Evolutionary conservation across 1,284 basidiomycete species (phyloP).

Genomic region (Sparassis latifolia): DNA sequence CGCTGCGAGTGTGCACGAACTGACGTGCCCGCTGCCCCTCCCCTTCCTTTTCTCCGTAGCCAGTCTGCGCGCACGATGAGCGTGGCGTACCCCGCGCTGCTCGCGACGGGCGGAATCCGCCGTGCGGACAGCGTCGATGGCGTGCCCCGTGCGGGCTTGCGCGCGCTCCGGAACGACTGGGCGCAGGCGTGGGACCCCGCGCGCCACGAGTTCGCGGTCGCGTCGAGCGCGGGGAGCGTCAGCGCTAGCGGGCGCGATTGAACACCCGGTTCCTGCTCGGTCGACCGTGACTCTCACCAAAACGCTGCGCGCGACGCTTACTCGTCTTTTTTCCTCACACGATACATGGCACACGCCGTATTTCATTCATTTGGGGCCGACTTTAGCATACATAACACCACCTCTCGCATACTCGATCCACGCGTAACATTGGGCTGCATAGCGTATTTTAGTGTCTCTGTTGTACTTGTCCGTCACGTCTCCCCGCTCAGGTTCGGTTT

Average conservation of each 20-base stretch:
- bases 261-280: not conserved
- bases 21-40: not conserved
- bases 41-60: constrained; percentile 5
- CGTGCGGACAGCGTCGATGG: constrained; percentile 9
- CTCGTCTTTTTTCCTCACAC: too few species aligned
- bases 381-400: too few species aligned
- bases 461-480: too few species aligned
- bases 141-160: constrained; percentile 7
- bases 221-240: constrained; percentile 27
- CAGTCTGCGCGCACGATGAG: constrained; percentile 16
- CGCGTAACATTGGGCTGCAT: too few species aligned
- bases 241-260: constrained; percentile 5
- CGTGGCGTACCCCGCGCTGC: constrained; percentile 21
- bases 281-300: too few species aligned
- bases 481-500: too few species aligned
- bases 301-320: not conserved
- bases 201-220: constrained; percentile 30
- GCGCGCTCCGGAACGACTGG: constrained; percentile 23
- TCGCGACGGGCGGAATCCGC: constrained; percentile 11
- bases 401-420: too few species aligned
- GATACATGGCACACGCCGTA: too few species aligned
- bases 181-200: constrained; percentile 27
- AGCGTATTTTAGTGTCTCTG: too few species aligned
- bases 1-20: not conserved
- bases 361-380: too few species aligned